Percentiles rank a stretch among this genome's conserved stretches.
These are phyloP conservation scores for Phaffia australis DNA, from an alignment of 768 basidiomycete species.

Conservation along the genomic window DNA sequence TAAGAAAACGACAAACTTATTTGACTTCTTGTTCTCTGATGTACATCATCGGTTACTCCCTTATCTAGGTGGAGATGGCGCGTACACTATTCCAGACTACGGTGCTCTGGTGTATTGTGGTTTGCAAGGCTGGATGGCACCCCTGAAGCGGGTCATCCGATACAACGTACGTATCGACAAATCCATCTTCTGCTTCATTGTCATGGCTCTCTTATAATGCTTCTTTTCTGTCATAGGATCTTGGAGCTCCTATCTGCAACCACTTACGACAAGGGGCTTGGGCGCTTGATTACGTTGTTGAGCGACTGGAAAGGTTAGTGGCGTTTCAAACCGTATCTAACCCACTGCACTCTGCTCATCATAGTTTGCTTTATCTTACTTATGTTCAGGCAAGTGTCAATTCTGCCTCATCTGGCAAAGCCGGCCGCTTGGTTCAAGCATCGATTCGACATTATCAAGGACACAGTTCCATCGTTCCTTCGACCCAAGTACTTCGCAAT, in stretches of 20 bases:
- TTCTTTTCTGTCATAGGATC: slow-evolving; percentile 42
- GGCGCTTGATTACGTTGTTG: slow-evolving; percentile 79
- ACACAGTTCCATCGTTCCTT: slow-evolving; percentile 67
- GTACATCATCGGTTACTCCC: too few species aligned
- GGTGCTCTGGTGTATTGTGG: slow-evolving; percentile 82
- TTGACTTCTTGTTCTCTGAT: not conserved
- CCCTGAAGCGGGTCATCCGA: slow-evolving; percentile 67
- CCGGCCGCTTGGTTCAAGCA: slow-evolving; percentile 77
- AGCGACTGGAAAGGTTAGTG: slow-evolving; percentile 59
- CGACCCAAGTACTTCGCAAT: slow-evolving; percentile 95
- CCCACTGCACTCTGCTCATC: not conserved
- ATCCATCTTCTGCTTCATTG: not conserved
- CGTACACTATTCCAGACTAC: slow-evolving; percentile 64
- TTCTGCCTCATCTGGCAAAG: slow-evolving; percentile 50
- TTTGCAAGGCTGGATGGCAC: slow-evolving; percentile 93
- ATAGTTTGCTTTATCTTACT: not conserved
- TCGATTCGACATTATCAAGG: slow-evolving; percentile 71
- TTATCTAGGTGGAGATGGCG: slow-evolving; percentile 52
- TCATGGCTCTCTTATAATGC: not conserved
- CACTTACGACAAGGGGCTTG: slow-evolving; percentile 80
- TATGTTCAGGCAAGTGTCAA: slow-evolving; percentile 4
- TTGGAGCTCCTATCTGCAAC: slow-evolving; percentile 80
- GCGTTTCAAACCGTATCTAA: not conserved
- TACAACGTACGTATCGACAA: slow-evolving; percentile 45
- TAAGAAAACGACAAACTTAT: not conserved